Conservation (phyloP, 306 rosid species). For the Corylus avellana region DNA sequence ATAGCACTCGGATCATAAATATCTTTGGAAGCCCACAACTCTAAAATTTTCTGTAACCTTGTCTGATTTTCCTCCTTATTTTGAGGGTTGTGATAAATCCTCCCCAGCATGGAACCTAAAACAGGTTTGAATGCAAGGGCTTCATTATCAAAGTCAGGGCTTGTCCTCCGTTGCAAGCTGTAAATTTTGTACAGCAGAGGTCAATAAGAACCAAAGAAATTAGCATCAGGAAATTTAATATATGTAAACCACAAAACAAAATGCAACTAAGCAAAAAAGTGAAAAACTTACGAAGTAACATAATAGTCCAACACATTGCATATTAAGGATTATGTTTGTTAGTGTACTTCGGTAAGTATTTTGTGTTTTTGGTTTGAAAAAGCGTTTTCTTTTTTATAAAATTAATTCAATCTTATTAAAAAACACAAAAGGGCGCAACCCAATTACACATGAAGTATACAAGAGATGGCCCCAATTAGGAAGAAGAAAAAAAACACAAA, state of each 20-base stretch:
- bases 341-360: too few relatives aligned
- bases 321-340: not conserved
- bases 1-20: slow-evolving; percentile 82
- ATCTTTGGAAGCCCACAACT: slow-evolving; percentile 89
- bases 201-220: slow-evolving; percentile 23
- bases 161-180: slow-evolving; percentile 71
- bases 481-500: too few relatives aligned
- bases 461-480: too few relatives aligned
- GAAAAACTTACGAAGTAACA: not conserved
- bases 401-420: too few relatives aligned
- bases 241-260: not conserved
- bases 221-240: not conserved
- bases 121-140: slow-evolving; percentile 84
- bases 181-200: slow-evolving; percentile 26
- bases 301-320: not conserved
- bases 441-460: too few relatives aligned
- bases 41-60: slow-evolving; percentile 83
- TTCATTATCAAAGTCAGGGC: slow-evolving; percentile 74
- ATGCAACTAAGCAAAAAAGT: slow-evolving; percentile 4
- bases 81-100: slow-evolving; percentile 91
- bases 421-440: too few relatives aligned
- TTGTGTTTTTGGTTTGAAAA: too few relatives aligned
- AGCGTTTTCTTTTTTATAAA: too few relatives aligned
- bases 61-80: slow-evolving; percentile 82
- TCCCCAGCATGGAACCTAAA: slow-evolving; percentile 90